A percentile compares a stretch with the other conserved stretches of the same genome.
Evolutionary conservation across 768 basidiomycete species (phyloP).

Genomic region (Lentinula aciculospora): DNA sequence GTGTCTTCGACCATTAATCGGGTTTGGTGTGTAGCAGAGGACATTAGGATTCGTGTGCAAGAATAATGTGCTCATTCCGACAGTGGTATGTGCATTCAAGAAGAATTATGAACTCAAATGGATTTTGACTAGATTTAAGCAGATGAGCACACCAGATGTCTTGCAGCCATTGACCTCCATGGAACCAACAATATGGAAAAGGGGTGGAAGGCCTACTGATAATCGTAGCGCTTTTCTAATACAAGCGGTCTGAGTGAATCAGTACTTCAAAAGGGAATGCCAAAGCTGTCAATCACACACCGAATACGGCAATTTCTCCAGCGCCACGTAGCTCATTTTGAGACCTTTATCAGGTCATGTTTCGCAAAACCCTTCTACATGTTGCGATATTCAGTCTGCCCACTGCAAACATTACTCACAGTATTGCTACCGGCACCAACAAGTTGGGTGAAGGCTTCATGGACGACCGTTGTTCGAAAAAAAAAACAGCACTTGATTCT

Average conservation of each 20-base stretch:
- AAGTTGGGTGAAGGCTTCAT: conserved; percentile 19
- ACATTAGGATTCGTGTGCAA: conserved; percentile 33
- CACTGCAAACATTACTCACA: conserved; percentile 19
- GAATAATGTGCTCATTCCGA: conserved; percentile 34
- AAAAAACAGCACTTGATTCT: not conserved
- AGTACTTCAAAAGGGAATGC: not conserved
- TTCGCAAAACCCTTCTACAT: conserved; percentile 22
- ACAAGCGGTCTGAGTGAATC: conserved; percentile 34
- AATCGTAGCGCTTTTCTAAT: conserved; percentile 41
- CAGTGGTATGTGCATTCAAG: conserved; percentile 26
- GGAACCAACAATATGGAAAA: conserved; percentile 32
- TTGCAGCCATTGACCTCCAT: conserved; percentile 26
- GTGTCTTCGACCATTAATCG: conserved; percentile 36
- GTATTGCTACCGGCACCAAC: conserved; percentile 29
- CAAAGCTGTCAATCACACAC: conserved; percentile 15
- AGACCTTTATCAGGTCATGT: conserved; percentile 29
- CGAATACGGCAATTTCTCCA: conserved; percentile 35
- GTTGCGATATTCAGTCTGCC: conserved; percentile 12
- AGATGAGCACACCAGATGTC: conserved; percentile 27
- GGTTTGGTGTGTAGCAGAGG: conserved; percentile 33
- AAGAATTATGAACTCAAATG: not conserved
- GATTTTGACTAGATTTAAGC: not conserved
- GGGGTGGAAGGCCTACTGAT: conserved; percentile 31
- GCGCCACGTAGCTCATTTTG: conserved; percentile 17
- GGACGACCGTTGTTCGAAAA: conserved; percentile 13